Conservation (phyloP, 192 early-diverging fungal species). For the Umbelopsis sp. region DNA sequence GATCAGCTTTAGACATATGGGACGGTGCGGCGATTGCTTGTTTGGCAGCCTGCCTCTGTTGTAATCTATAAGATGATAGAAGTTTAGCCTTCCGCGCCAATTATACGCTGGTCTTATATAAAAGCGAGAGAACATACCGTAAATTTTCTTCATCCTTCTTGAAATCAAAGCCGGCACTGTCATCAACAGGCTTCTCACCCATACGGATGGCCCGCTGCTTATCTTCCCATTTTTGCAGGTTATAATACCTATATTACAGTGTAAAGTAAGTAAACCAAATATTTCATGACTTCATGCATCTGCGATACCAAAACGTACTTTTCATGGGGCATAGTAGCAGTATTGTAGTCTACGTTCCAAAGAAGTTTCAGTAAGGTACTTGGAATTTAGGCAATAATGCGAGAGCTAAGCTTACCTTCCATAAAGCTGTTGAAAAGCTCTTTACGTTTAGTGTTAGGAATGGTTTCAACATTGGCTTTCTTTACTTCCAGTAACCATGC, state of each 20-base stretch:
- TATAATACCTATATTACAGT: slow-evolving; percentile 42
- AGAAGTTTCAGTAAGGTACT: not conserved
- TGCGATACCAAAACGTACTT: slow-evolving; percentile 35
- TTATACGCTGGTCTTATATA: not conserved
- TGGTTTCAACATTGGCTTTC: slow-evolving; percentile 46
- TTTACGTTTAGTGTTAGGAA: slow-evolving; percentile 53
- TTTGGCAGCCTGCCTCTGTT: slow-evolving; percentile 32
- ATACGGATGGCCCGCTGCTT: slow-evolving; percentile 49
- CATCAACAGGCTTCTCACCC: slow-evolving; percentile 38
- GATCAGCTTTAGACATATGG: slow-evolving; percentile 44
- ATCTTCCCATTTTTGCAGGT: slow-evolving; percentile 54
- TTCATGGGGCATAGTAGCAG: slow-evolving; percentile 63
- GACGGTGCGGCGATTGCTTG: slow-evolving; percentile 5
- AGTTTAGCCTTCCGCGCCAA: not conserved
- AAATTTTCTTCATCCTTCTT: slow-evolving; percentile 56
- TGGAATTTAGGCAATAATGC: not conserved
- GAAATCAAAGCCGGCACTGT: slow-evolving; percentile 39
- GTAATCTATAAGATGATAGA: slow-evolving; percentile 20
- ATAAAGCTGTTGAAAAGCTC: slow-evolving; percentile 58
- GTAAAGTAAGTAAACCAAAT: not conserved
- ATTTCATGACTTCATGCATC: not conserved
- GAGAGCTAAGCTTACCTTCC: slow-evolving; percentile 39
- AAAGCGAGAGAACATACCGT: slow-evolving; percentile 26
- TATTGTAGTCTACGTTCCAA: slow-evolving; percentile 50
- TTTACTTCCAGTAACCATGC: slow-evolving; percentile 62